Conservation (phyloP, 176 grass and related monocot species). For the Themeda triandra region DNA sequence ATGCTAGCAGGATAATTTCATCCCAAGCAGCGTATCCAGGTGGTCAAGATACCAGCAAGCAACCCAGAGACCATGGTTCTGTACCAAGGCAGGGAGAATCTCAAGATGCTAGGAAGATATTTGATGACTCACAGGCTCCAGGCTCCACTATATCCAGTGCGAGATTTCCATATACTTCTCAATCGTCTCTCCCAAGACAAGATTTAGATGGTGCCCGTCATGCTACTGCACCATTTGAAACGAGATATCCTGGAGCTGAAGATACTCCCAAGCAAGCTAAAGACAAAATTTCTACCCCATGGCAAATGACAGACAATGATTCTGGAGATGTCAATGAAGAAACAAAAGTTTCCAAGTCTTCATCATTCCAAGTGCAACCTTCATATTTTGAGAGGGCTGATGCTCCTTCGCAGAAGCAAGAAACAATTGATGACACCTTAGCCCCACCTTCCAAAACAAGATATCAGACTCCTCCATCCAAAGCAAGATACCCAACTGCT, state of each 20-base stretch:
- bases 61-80: constrained; percentile 20
- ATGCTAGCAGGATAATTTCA: neutral
- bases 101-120: constrained; percentile 11
- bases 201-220: neutral
- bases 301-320: neutral
- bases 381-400: neutral
- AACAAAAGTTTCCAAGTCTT: neutral
- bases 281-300: neutral
- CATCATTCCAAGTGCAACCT: constrained; percentile 11
- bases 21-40: neutral
- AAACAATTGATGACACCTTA: constrained; percentile 7
- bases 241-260: neutral
- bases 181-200: neutral
- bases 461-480: neutral
- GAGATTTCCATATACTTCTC: constrained; percentile 13
- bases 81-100: neutral
- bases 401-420: constrained; percentile 20
- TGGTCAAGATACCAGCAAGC: constrained; percentile 13
- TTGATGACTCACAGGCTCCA: constrained; percentile 7
- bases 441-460: constrained; percentile 7
- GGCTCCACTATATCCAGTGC: neutral
- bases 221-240: constrained; percentile 7
- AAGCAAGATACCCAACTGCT: neutral
- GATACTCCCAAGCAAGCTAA: neutral
- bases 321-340: neutral